Evolutionary conservation across 2,329 filamentous ascomycete genomes (phyloP), one percentile per base, ranked within the genome.

Genomic region (Ascomycota sp.): DNA sequence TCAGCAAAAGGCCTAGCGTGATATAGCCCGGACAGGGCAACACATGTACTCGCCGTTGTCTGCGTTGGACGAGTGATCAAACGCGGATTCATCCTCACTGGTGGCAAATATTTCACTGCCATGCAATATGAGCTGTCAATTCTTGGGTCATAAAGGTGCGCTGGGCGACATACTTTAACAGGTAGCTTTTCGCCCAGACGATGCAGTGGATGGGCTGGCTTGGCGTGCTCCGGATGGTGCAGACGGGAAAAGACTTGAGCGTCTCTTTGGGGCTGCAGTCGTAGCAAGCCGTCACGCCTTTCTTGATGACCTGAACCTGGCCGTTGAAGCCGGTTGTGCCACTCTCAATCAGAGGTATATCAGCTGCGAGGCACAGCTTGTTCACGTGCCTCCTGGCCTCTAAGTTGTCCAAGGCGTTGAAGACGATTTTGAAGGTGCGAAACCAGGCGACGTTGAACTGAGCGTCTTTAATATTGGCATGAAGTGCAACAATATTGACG

Each of bases 141-240:
- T 11, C 21, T 5, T 9, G 10, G 8, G 11, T 12, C 9, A 4
- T 7, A n/a, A n/a, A 8, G 7, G 3, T 21, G 16, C 16, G 16
- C 16, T 21, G 16, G 12, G 11, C 31, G 4, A 60, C 64, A 21
- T 45, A 58, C 55, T 82, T 89, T 39, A 98, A 68, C 7, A 98
- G 65, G 52, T 95, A 98, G 51, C 83, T 92, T 58, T 95, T 98
- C 13, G 71, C 86, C 89, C 89, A 98, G 2, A 98, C 86, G 39
- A 98, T 98, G 58, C 89, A 95, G 56, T 98, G 89, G 30, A 98
- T 95, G 1, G 86, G 81, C 47, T 95, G 86, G 42, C 79, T 92
- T 0, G 89, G 89, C 0, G 84, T 98, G 52, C 82, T 93, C 51
- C 89, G 72, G 45, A 98, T 95, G 2, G 89, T 98, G 58, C 89